These are phyloP conservation scores for Lipomyces anomalus DNA, from an alignment of 805 yeast genomes.

Conservation along the genomic window DNA sequence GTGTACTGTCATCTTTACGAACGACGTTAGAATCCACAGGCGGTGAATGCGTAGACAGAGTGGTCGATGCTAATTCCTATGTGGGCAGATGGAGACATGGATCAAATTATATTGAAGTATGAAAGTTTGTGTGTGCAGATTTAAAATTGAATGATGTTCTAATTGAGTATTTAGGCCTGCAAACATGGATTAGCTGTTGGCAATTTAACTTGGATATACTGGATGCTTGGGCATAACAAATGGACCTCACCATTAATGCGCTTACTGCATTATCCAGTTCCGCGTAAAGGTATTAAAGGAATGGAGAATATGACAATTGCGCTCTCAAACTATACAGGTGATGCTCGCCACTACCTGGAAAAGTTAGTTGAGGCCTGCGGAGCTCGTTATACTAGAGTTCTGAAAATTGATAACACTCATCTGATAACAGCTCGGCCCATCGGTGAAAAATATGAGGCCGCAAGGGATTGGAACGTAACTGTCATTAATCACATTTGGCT, in stretches of 20 bases:
- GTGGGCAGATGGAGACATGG: conserved; percentile 63
- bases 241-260: conserved; percentile 53
- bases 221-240: conserved; percentile 49
- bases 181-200: conserved; percentile 46
- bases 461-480: conserved; percentile 59
- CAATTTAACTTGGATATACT: conserved; percentile 69
- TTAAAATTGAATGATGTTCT: background rate
- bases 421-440: conserved; percentile 56
- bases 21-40: conserved; percentile 48
- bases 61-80: conserved; percentile 41
- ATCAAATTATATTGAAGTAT: conserved; percentile 39
- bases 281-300: conserved; percentile 44
- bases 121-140: background rate
- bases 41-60: conserved; percentile 42
- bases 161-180: conserved; percentile 34
- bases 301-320: conserved; percentile 54
- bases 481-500: conserved; percentile 82
- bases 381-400: conserved; percentile 64
- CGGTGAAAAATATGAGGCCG: conserved; percentile 75
- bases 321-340: conserved; percentile 79
- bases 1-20: conserved; percentile 38
- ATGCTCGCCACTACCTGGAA: conserved; percentile 68
- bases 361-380: conserved; percentile 63
- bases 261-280: conserved; percentile 65
- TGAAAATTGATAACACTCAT: conserved; percentile 61